These are phyloP conservation scores for Sclerotiophoma versabilis DNA, from an alignment of 2,329 filamentous ascomycete genomes.

Conservation along the genomic window DNA sequence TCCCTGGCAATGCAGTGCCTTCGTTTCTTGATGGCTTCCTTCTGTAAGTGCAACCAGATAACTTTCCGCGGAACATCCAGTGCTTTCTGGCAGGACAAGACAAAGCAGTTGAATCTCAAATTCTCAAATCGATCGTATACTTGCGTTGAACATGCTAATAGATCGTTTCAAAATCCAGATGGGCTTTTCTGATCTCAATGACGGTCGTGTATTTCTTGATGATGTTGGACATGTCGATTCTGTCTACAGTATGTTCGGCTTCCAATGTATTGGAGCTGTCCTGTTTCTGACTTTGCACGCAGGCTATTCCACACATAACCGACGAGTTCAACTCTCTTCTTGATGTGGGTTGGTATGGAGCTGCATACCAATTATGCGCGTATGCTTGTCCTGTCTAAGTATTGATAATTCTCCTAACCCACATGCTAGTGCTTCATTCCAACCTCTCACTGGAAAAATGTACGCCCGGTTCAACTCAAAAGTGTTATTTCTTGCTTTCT, in stretches of 20 bases:
- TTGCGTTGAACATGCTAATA: not conserved
- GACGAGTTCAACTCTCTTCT: slow-evolving; percentile 26
- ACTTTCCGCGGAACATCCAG: no score
- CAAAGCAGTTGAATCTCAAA: no score
- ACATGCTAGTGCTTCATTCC: slow-evolving; percentile 9
- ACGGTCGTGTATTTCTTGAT: slow-evolving; percentile 20
- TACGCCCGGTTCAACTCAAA: slow-evolving; percentile 19
- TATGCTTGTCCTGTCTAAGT: not conserved
- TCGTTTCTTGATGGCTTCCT: not conserved
- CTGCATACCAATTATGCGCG: slow-evolving; percentile 51
- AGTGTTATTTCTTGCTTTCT: slow-evolving; percentile 13
- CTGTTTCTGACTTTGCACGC: not conserved
- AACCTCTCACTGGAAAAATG: slow-evolving; percentile 29
- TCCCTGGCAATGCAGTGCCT: not conserved
- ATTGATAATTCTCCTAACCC: not conserved
- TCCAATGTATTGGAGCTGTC: not conserved
- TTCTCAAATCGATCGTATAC: no score
- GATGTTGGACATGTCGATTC: slow-evolving; percentile 26
- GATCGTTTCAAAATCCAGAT: not conserved
- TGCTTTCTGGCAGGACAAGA: no score
- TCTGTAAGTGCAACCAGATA: no score
- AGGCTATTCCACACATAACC: slow-evolving; percentile 30
- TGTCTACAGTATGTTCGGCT: slow-evolving; percentile 21
- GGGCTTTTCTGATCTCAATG: slow-evolving; percentile 6
- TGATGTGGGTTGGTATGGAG: slow-evolving; percentile 32